Evolutionary conservation across 78 protist genomes (phyloP), one percentile per base, ranked within the genome.

Genomic region (slime mould (Dictyostelium discoideum)): DNA sequence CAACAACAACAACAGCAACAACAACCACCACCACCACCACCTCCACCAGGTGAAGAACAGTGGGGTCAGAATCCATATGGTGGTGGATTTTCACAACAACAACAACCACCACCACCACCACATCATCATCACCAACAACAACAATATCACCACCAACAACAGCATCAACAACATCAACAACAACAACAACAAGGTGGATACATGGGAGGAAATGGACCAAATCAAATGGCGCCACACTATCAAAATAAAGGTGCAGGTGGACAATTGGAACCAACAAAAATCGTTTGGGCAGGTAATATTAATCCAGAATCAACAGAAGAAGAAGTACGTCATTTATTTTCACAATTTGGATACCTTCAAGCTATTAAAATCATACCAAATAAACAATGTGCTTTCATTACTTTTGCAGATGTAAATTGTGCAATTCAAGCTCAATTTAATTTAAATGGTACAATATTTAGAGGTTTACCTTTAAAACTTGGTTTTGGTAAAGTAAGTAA

Each of bases 281-380:
- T 87, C 8, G 87, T 93, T 37, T 93, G 96, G 96, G 92, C 84
- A 22, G 93, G 92, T 29, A 93, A 84, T 80, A 50, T 80, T 46
- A 67, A 69, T 32, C 93, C 87, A 22, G 96, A 93, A 9, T 32
- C 92, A 16, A 86, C 82, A 40, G 96, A 93, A 11, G 85, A 74
- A 7, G 96, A 93, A 44, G 32, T 93, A 1, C 42, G 84, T 20
- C 13, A 11, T 22, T 46, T 87, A 26, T 93, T 93, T 44, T 74
- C 92, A 82, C 85, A 65, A 8, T 93, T 44, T 69, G 96, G 96
- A 63, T 83, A 48, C 50, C 48, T 93, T 11, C 81, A 93, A 80
- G 44, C 84, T 46, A 79, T 93, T 11, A 93, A 86, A 77, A 26
- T 93, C 20, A 24, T 86, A 24, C 87, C 86, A 42, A 2, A 48